Evolutionary conservation across 1,284 basidiomycete species (phyloP).

Genomic region (Cystobasidium sp.): DNA sequence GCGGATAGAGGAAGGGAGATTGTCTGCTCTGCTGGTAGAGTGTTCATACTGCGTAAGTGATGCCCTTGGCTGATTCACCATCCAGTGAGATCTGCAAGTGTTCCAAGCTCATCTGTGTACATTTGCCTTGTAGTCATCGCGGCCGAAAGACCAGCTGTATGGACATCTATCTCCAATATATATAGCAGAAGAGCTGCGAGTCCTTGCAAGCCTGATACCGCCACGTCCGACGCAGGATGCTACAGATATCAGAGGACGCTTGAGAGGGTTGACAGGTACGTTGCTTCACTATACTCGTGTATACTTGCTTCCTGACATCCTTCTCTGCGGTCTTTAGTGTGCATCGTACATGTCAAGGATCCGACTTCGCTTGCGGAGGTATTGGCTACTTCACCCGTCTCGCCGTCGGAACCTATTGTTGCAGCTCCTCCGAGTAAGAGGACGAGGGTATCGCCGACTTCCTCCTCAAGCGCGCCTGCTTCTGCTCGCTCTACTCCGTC

Average conservation of each 20-base stretch:
- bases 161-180: conserved; percentile 78
- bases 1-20: conserved; percentile 51
- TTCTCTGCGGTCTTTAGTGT: conserved; percentile 58
- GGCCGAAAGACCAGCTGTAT: conserved; percentile 67
- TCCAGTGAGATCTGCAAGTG: no score
- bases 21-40: conserved; percentile 77
- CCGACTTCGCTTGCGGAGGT: conserved; percentile 23
- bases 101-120: no score
- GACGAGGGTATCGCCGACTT: neutral
- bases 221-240: conserved; percentile 59
- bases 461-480: no score
- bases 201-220: conserved; percentile 62
- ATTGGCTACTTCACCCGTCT: neutral
- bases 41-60: conserved; percentile 69
- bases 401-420: neutral
- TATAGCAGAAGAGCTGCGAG: conserved; percentile 68
- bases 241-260: conserved; percentile 60
- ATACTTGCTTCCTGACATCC: neutral
- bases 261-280: conserved; percentile 62
- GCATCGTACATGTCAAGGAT: conserved; percentile 80
- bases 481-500: neutral
- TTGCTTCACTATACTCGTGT: neutral
- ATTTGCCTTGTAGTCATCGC: conserved; percentile 58
- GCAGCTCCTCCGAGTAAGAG: conserved; percentile 3
- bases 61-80: neutral